A percentile compares a stretch with the other conserved stretches of the same genome.
These are phyloP conservation scores for Flaveria ramosissima DNA, from an alignment of 129 eudicot species.

Conservation along the genomic window DNA sequence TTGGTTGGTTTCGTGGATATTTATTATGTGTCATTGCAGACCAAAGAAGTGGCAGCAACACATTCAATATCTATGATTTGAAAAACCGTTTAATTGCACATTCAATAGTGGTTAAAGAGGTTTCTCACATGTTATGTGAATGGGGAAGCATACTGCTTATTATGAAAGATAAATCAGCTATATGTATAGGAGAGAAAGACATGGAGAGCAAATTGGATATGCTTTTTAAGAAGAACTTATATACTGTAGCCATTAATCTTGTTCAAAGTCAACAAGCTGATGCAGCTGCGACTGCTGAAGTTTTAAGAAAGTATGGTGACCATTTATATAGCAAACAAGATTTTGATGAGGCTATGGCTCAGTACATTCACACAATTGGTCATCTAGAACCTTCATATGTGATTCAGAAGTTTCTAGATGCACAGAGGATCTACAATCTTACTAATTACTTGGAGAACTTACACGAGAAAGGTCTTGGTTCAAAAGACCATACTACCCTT, in stretches of 20 bases:
- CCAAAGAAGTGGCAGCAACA: constrained; percentile 71
- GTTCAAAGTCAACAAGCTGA: constrained; percentile 99
- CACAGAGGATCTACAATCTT: constrained; percentile 95
- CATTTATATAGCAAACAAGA: constrained; percentile 88
- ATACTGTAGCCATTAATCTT: constrained; percentile 91
- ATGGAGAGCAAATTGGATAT: constrained; percentile 97
- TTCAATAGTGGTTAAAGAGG: constrained; percentile 70
- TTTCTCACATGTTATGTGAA: constrained; percentile 92
- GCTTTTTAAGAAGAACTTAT: constrained; percentile 93
- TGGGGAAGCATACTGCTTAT: constrained; percentile 96
- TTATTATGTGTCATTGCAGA: constrained; percentile 84
- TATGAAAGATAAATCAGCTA: constrained; percentile 74
- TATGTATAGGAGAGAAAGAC: constrained; percentile 91
- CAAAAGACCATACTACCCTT: constrained; percentile 98
- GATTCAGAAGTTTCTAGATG: constrained; percentile 94
- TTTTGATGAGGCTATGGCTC: constrained; percentile 92
- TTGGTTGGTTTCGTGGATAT: constrained; percentile 99
- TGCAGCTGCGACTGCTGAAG: constrained; percentile 97
- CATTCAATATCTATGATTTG: constrained; percentile 86
- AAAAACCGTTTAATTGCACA: constrained; percentile 91
- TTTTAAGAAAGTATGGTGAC: constrained; percentile 90
- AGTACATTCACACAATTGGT: constrained; percentile 91
- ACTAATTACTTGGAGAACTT: constrained; percentile 88
- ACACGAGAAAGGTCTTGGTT: constrained; percentile 92
- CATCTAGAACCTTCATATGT: constrained; percentile 95